A percentile compares a stretch with the other conserved stretches of the same genome.
Conservation (phyloP, 192 early-diverging fungal genomes). For the Mortierella alpina region DNA sequence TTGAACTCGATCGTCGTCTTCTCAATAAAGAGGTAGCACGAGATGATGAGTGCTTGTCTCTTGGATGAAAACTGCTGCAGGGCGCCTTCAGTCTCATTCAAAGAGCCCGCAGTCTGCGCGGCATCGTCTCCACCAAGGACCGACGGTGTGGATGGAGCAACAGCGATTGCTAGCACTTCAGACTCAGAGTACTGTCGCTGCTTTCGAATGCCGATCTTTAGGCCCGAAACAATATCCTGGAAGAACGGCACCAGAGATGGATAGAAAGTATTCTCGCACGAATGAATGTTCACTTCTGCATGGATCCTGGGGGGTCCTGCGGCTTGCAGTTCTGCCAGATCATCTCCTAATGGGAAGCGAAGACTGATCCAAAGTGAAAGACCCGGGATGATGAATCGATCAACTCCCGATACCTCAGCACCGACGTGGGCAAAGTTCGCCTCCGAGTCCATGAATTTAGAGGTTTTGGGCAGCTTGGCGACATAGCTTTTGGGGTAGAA, state of each 20-base stretch:
- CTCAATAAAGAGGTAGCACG: conserved; percentile 69
- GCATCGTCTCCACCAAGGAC: conserved; percentile 7
- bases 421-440: conserved; percentile 40
- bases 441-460: conserved; percentile 44
- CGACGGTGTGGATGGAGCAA: conserved; percentile 6
- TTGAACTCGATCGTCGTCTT: conserved; percentile 77
- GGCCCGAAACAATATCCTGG: conserved; percentile 69
- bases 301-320: conserved; percentile 58
- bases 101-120: conserved; percentile 2
- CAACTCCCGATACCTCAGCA: conserved; percentile 53
- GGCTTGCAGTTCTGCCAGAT: conserved; percentile 24
- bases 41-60: conserved; percentile 55
- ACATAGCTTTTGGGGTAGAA: conserved; percentile 65
- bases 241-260: conserved; percentile 79
- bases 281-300: conserved; percentile 72
- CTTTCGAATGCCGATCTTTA: conserved; percentile 68
- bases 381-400: conserved; percentile 64
- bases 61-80: conserved; percentile 47
- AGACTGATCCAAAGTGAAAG: conserved; percentile 61
- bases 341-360: conserved; percentile 58
- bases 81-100: not conserved
- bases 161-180: not conserved
- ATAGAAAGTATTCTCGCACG: conserved; percentile 77
- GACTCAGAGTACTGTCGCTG: conserved; percentile 41
- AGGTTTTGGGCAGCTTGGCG: conserved; percentile 47